A percentile compares a stretch with the other conserved stretches of the same genome.
These are phyloP conservation scores for Oidium heveae DNA, from an alignment of 2,329 filamentous ascomycete species.

Conservation along the genomic window DNA sequence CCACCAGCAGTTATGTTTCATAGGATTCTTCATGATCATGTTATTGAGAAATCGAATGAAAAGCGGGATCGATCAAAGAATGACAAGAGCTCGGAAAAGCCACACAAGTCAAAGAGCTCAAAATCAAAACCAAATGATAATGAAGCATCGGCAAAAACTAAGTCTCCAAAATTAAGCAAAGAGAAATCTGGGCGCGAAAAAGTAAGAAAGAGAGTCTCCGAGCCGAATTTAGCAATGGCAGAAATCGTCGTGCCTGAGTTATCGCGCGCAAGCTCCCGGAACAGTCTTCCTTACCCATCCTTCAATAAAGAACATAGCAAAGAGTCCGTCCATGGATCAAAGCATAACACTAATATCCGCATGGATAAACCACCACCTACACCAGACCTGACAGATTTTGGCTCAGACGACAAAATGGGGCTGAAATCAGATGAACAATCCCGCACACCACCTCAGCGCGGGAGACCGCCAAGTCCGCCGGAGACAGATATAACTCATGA, in stretches of 20 bases:
- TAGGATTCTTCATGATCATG: too few relatives aligned
- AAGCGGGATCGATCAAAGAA: conserved; percentile 11
- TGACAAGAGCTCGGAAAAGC: conserved; percentile 12
- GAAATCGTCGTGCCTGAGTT: conserved; percentile 26
- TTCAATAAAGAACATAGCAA: conserved; percentile 86
- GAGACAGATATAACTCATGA: conserved; percentile 31
- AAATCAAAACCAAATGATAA: conserved; percentile 12
- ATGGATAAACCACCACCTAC: conserved; percentile 23
- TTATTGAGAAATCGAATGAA: conserved; percentile 6
- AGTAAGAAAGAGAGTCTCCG: conserved; percentile 6
- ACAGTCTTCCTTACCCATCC: conserved; percentile 42
- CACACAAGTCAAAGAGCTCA: conserved; percentile 12
- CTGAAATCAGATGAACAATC: conserved; percentile 23
- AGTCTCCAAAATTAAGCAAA: conserved; percentile 10
- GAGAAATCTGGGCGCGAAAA: conserved; percentile 10
- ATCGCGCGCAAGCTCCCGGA: conserved; percentile 12
- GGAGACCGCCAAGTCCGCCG: conserved; percentile 34
- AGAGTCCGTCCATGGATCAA: conserved; percentile 45
- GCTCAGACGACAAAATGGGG: conserved; percentile 21
- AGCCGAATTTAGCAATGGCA: conserved; percentile 16
- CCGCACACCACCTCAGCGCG: conserved; percentile 20
- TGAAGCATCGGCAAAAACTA: conserved; percentile 12
- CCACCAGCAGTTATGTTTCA: too few relatives aligned
- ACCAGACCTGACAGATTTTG: conserved; percentile 47
- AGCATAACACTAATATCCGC: conserved; percentile 10